A percentile compares a stretch with the other conserved stretches of the same genome.
phyloP scores from a whole-genome alignment of 176 grass and related monocot species.

The Pontederia paniculata region DNA sequence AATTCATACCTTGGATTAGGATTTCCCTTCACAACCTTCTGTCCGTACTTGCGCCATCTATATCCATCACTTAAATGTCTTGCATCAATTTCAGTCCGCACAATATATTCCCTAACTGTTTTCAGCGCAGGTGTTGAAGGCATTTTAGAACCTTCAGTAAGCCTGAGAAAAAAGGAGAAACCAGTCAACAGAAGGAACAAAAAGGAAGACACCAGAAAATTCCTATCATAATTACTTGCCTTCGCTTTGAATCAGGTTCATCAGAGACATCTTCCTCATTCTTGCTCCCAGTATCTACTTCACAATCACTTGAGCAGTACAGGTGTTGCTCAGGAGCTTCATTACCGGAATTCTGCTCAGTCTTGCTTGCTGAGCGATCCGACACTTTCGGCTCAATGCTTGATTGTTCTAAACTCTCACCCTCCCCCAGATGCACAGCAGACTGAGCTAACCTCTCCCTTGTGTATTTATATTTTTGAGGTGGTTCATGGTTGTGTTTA shows the following conservation, averaged over 20 bases:
- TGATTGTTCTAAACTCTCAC: constrained; percentile 45
- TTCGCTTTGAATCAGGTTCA: constrained; percentile 22
- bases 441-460: constrained; percentile 54
- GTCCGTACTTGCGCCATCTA: constrained; percentile 98
- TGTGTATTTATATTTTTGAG: constrained; percentile 60
- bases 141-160: constrained; percentile 28
- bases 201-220: constrained; percentile 1
- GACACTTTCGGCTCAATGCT: constrained; percentile 59
- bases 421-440: constrained; percentile 31
- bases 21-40: constrained; percentile 98
- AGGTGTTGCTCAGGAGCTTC: constrained; percentile 65
- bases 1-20: constrained; percentile 75
- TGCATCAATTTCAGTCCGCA: constrained; percentile 43
- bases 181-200: constrained; percentile 22
- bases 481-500: constrained; percentile 73
- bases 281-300: constrained; percentile 25
- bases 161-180: constrained; percentile 34
- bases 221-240: constrained; percentile 25
- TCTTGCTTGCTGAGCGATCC: constrained; percentile 29
- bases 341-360: constrained; percentile 21
- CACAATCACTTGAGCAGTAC: constrained; percentile 95
- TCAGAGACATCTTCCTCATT: constrained; percentile 7
- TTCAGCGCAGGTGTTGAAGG: constrained; percentile 45
- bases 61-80: constrained; percentile 81
- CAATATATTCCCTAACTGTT: constrained; percentile 74